Evolutionary conservation across 139 green algal species (phyloP).

Genomic region (Chlorella sp.): DNA sequence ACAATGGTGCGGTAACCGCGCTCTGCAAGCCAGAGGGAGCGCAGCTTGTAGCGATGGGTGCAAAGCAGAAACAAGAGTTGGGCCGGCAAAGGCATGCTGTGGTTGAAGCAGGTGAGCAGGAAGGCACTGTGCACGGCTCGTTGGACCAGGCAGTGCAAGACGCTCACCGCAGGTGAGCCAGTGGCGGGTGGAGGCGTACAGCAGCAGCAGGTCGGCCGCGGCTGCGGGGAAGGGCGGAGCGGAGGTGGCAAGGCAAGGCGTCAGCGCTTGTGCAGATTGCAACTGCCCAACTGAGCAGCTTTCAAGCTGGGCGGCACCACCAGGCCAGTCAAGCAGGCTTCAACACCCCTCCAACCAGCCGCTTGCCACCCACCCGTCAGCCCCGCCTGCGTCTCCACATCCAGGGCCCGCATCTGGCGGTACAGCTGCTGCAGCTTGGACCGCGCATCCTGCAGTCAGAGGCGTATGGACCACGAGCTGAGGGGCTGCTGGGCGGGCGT

Average conservation of each 20-base stretch:
- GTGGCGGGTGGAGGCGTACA: conserved; percentile 68
- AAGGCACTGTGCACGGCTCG: too few species aligned
- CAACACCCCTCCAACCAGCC: conserved; percentile 27
- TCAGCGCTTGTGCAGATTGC: too few species aligned
- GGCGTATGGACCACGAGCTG: too few species aligned
- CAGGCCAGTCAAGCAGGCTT: conserved; percentile 75
- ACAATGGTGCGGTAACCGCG: conserved; percentile 70
- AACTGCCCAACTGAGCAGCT: too few species aligned
- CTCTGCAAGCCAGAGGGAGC: conserved; percentile 57
- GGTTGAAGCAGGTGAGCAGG: background rate
- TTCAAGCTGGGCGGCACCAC: too few species aligned
- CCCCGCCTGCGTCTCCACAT: conserved; percentile 45
- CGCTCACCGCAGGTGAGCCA: conserved; percentile 74
- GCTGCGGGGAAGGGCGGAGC: conserved; percentile 38
- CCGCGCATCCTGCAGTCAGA: conserved; percentile 43
- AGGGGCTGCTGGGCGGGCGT: too few species aligned
- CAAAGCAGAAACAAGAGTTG: too few species aligned
- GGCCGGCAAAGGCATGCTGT: background rate
- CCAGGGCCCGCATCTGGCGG: conserved; percentile 56
- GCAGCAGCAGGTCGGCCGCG: conserved; percentile 69
- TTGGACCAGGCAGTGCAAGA: too few species aligned
- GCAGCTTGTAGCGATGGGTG: too few species aligned
- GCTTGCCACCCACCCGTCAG: conserved; percentile 48
- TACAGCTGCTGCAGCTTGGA: conserved; percentile 55
- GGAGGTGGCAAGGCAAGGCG: too few species aligned